Evolutionary conservation across 768 basidiomycete species (phyloP), one percentile per base, ranked within the genome.

Genomic region (Pisolithus tinctorius): DNA sequence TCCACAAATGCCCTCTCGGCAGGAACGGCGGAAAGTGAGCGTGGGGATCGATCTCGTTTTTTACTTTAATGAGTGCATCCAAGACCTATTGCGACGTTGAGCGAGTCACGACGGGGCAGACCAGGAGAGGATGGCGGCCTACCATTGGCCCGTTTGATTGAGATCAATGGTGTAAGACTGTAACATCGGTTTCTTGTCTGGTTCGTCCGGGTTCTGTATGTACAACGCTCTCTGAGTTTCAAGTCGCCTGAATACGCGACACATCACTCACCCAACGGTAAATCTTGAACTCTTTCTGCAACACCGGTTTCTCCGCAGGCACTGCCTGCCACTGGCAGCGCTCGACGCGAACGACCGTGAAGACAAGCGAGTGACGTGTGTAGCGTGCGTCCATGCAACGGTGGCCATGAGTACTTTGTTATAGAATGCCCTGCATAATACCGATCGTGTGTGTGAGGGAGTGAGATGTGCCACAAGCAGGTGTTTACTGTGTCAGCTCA

Each of bases 21-120:
- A 95, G 17, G 87, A 90, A 39, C 93, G 80, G 39, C 96, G 83
- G 78, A 99, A 98, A 5, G 95, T 97, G 30, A 99, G 78, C 1
- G 95, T 98, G 2, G 95, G 89, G 73, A n/a, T 98, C 96, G 27
- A 95, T 64, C 69, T 98, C 95, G 70, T 96, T 97, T 82, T 99
- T 99, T 67, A 99, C 97, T 74, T 98, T 97, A 74, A 97, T 96
- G 60, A 94, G 82, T 2, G 90, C 92, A 61, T 95, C 92, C 50
- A 94, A 84, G 48, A 93, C 69, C 85, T 85, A 47, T 23, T 14
- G 3, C 16, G 17, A 8, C 41, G 34, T 45, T 7, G 23, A 3
- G 37, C 7, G 6, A n/a, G 26, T 34, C 13, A 34, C 11, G 34
- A 14, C 11, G 30, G 29, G 56, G 49, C 40, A 47, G 45, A 36